Evolutionary conservation across 1,284 basidiomycete genomes (phyloP), one percentile per base, ranked within the genome.

Genomic region (Earliella scabrosa): DNA sequence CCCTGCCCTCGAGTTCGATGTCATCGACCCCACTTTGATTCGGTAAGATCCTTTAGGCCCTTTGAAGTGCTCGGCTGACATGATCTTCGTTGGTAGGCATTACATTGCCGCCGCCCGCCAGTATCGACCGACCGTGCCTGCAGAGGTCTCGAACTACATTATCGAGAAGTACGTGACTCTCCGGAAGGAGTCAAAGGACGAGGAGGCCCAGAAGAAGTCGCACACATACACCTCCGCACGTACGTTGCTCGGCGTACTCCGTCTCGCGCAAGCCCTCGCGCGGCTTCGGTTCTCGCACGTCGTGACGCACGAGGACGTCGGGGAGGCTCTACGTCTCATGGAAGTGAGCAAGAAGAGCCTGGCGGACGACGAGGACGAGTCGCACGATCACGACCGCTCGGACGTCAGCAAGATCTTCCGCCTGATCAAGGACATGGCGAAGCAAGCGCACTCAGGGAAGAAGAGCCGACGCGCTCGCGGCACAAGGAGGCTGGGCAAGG

Each of bases 211-310:
- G 63, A 93, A 95, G 70, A 94, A 93, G 73, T 87, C 90, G 18
- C 93, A 95, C 71, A 88, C 91, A 0, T 98, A 99, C 75, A 97
- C 96, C 8, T 98, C 96, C n/a, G 93, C 96, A 1, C 88, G 97
- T 70, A 98, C 97, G 2, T 82, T 99, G 11, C 87, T 99, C 38
- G 97, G 93, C 51, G 90, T 99, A 39, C 83, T 99, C 27, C 94
- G 97, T 62, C 85, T 99, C 18, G 86, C 95, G 0, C 97, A 99
- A 73, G 96, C 97, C 0, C 87, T 98, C 23, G 96, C 97, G 0
- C 88, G 97, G 8, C 80, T 99, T 34, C 86, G 97, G 21, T 93
- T 91, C 75, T 86, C 92, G 45, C 84, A 89, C 64, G 75, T 76
- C 8, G 97, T 99, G 26, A 87, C 88, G 47, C 84, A 88, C 56